A percentile compares a stretch with the other conserved stretches of the same genome.
Evolutionary conservation across 306 rosid species (phyloP).

Genomic region (Betula pendula): DNA sequence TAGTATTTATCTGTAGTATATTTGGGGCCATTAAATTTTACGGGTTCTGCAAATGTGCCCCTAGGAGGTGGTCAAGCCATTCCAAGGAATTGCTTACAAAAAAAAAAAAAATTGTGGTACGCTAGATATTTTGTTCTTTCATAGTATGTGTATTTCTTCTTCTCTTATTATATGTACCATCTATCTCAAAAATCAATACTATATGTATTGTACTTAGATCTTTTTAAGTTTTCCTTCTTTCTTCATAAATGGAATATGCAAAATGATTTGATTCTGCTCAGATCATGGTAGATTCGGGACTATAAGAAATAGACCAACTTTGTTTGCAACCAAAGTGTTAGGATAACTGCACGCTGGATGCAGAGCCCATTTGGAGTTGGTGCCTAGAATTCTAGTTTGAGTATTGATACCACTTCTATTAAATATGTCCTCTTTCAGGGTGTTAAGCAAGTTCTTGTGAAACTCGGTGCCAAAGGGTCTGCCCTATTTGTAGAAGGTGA

Average conservation of each 20-base stretch:
- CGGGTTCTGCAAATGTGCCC: background rate
- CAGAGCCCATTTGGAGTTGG: background rate
- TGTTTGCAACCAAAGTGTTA: background rate
- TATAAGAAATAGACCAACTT: background rate
- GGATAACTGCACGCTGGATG: background rate
- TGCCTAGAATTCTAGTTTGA: background rate
- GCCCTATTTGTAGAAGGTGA: conserved; percentile 79
- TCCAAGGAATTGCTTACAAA: background rate
- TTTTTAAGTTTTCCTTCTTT: conserved; percentile 2
- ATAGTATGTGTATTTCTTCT: background rate
- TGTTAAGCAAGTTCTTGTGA: conserved; percentile 81
- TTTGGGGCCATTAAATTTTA: background rate
- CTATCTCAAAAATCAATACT: background rate
- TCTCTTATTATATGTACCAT: background rate
- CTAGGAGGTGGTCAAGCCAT: background rate
- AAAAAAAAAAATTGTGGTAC: background rate
- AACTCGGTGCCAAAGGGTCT: conserved; percentile 85
- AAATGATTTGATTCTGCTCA: background rate
- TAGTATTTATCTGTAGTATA: background rate
- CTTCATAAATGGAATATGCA: background rate
- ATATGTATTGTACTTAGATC: background rate
- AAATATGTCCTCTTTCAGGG: conserved; percentile 55
- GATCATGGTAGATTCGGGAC: background rate
- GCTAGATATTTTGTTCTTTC: background rate
- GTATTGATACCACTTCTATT: conserved; percentile 5